Percentiles rank a stretch among this genome's conserved stretches.
phyloP scores from a whole-genome alignment of 2,329 filamentous ascomycete species.

The Raffaelea arxii region DNA sequence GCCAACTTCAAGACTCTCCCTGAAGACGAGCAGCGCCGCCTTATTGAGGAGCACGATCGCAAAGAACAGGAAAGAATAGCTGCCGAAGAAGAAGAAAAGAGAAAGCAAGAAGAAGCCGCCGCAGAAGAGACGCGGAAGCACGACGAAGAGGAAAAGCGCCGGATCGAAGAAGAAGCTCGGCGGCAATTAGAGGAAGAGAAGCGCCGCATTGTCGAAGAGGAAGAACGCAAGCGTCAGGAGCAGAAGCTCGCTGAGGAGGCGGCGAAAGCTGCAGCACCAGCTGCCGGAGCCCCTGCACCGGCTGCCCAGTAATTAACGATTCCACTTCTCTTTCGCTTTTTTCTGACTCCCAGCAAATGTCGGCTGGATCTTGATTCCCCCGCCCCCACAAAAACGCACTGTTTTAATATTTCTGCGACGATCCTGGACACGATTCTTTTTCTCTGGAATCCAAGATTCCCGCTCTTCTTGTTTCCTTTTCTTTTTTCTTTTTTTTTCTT shows the following conservation, averaged over 20 bases:
- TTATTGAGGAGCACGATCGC: conserved; percentile 27
- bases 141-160: conserved; percentile 8
- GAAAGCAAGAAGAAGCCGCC: conserved; percentile 15
- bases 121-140: conserved; percentile 24
- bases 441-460: too few relatives aligned
- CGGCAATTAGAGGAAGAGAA: conserved; percentile 6
- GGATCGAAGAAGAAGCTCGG: conserved; percentile 11
- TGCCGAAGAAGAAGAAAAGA: conserved; percentile 12
- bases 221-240: conserved; percentile 4
- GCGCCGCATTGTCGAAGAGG: not conserved
- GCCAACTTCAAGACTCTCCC: conserved; percentile 48
- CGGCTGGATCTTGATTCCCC: too few relatives aligned
- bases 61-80: conserved; percentile 18
- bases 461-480: too few relatives aligned
- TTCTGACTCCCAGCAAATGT: too few relatives aligned
- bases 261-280: not conserved
- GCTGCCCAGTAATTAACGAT: not conserved
- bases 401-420: too few relatives aligned
- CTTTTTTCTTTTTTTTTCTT: not conserved
- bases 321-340: too few relatives aligned
- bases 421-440: too few relatives aligned
- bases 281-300: too few relatives aligned
- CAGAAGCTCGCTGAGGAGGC: not conserved
- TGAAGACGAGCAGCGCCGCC: conserved; percentile 47
- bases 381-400: too few relatives aligned